Evolutionary conservation across 768 basidiomycete species (phyloP), one percentile per base, ranked within the genome.

Genomic region (Suillus spraguei): DNA sequence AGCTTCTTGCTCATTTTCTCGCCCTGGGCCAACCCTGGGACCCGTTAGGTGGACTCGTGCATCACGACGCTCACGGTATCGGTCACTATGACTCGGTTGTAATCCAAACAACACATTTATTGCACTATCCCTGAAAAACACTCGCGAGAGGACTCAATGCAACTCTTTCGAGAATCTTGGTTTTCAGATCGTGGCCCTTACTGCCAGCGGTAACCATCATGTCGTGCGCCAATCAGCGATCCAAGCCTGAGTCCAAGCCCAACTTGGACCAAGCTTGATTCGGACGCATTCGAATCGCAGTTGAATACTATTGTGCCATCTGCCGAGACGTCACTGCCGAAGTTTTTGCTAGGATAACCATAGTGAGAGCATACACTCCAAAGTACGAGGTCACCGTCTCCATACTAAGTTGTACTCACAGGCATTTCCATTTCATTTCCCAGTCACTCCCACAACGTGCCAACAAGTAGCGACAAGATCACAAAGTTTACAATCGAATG

Each of bases 371-470:
- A 53, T 32, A 11, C 5, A 53, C 9, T 32, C 28, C 32, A 1
- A 33, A 20, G 52, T 20, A 33, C 17, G 17, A 53, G 52, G 17
- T 33, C 32, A 11, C 32, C 32, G 32, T 52, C 17, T 4, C 33
- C 50, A 20, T 11, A 52, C 28, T 32, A 11, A 20, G 36, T 38
- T 38, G 50, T 20, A 17, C 5, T 6, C 17, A 24, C 50, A 52
- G 50, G n/a, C n/a, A n/a, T n/a, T n/a, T n/a, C 9, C 9, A 33
- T 53, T 53, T 53, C 50, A 53, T 53, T 53, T 53, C 50, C 17
- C 17, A 20, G 17, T 5, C 20, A 53, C 52, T 33, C 13, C 10
- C 10, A 32, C 32, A 52, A 32, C 24, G 49, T 50, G 16, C 17
- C 8, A 50, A 52, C 28, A 8, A 32, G 50, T 9, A 32, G 28